These are phyloP conservation scores for Planoprotostelium fungivorum DNA, from an alignment of 78 protist genomes.

Conservation along the genomic window DNA sequence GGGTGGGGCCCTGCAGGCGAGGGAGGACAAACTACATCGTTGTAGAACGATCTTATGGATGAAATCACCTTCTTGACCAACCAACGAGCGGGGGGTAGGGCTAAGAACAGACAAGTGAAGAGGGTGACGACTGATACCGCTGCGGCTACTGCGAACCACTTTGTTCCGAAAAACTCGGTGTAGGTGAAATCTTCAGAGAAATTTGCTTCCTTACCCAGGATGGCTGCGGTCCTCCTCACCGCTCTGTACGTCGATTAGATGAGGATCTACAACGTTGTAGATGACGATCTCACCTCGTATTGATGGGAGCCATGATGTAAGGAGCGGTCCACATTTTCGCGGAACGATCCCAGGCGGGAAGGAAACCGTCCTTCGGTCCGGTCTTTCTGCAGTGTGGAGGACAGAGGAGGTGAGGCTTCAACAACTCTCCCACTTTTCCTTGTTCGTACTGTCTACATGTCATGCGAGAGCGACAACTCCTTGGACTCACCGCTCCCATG, in stretches of 20 bases:
- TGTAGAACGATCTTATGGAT: not conserved
- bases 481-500: not conserved
- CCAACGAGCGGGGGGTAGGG: not conserved
- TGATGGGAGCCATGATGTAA: not conserved
- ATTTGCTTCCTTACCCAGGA: not conserved
- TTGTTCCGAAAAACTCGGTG: not conserved
- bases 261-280: not conserved
- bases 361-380: not conserved
- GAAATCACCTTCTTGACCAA: not conserved
- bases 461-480: not conserved
- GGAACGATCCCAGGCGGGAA: not conserved
- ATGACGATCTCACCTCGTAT: not conserved
- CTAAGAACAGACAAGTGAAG: not conserved
- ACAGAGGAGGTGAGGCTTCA: not conserved
- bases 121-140: not conserved
- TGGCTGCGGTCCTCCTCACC: not conserved
- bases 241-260: not conserved
- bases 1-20: not conserved
- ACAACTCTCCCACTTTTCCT: not conserved
- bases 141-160: not conserved
- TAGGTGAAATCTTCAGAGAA: not conserved
- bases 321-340: not conserved
- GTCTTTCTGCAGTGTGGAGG: no score
- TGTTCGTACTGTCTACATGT: not conserved
- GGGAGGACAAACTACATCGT: not conserved